Conservation (phyloP, 177 flowering plant genomes). For the Tripterygium wilfordii region DNA sequence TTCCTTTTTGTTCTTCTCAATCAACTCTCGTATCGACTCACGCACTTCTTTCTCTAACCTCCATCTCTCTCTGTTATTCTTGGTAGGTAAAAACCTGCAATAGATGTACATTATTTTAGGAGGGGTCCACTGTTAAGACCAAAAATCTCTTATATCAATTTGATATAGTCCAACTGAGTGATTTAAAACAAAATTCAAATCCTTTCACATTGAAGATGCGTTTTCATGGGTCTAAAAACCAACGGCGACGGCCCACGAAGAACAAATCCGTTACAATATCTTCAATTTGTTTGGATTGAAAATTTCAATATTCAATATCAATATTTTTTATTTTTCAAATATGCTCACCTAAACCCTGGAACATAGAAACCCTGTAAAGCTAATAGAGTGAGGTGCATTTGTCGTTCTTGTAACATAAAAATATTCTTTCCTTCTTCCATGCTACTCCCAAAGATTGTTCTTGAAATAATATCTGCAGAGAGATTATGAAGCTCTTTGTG, state of each 20-base stretch:
- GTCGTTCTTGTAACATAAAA: conserved; percentile 53
- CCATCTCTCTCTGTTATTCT: conserved; percentile 50
- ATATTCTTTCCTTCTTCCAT: conserved; percentile 57
- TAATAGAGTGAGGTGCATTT: conserved; percentile 23
- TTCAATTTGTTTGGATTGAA: no score
- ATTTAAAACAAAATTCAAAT: no score
- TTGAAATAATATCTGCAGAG: conserved; percentile 50
- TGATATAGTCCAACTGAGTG: no score
- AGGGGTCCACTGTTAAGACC: no score
- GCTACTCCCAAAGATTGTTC: conserved; percentile 64
- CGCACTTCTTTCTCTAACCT: conserved; percentile 46
- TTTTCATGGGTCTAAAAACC: no score
- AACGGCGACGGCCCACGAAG: no score
- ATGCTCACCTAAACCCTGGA: conserved; percentile 66
- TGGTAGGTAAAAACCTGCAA: conserved; percentile 64
- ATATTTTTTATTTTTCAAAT: no score
- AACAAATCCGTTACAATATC: no score
- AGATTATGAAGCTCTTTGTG: conserved; percentile 42
- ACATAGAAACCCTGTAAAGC: conserved; percentile 46
- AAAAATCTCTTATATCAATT: no score
- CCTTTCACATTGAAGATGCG: no score
- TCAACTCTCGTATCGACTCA: conserved; percentile 28
- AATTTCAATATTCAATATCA: no score
- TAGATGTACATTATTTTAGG: no score
- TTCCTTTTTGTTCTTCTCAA: conserved; percentile 22